Conservation (phyloP, 208 protist genomes). For the Leishmania turanica region DNA sequence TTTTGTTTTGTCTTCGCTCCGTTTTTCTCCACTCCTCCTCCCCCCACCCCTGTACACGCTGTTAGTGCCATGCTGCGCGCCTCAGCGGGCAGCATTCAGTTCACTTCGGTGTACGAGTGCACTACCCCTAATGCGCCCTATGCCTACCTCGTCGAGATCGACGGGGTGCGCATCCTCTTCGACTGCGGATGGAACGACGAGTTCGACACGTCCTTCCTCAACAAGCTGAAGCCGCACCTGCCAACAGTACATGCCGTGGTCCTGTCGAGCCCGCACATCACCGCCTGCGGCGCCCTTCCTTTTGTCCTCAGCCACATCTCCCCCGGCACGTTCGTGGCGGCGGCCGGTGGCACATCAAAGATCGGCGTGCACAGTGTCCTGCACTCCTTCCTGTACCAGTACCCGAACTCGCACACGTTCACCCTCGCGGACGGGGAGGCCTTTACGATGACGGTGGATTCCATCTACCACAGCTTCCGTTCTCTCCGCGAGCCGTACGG, state of each 20-base stretch:
- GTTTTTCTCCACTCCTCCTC: background rate
- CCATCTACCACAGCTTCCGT: slow-evolving; percentile 87
- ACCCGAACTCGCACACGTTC: slow-evolving; percentile 65
- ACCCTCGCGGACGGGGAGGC: slow-evolving; percentile 22
- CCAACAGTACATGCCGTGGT: slow-evolving; percentile 68
- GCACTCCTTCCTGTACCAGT: slow-evolving; percentile 80
- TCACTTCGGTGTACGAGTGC: slow-evolving; percentile 45
- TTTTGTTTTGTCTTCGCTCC: too few relatives aligned
- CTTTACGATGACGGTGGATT: slow-evolving; percentile 81
- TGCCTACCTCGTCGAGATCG: slow-evolving; percentile 81
- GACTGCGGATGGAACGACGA: slow-evolving; percentile 88
- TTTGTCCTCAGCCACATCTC: slow-evolving; percentile 78
- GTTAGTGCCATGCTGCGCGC: slow-evolving; percentile 42
- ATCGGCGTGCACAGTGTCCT: slow-evolving; percentile 82
- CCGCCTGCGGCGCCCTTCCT: slow-evolving; percentile 80
- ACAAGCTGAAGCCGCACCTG: slow-evolving; percentile 53
- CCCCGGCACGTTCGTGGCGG: slow-evolving; percentile 65
- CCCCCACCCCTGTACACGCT: background rate
- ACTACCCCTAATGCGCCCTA: slow-evolving; percentile 50
- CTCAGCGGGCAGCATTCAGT: slow-evolving; percentile 40
- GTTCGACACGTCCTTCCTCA: slow-evolving; percentile 60
- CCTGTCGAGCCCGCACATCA: slow-evolving; percentile 78
- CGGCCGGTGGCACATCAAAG: slow-evolving; percentile 69
- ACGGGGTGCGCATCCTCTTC: slow-evolving; percentile 81
- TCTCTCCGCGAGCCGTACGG: slow-evolving; percentile 79